Percentiles rank a stretch among this genome's conserved stretches.
phyloP scores from a whole-genome alignment of 2,329 filamentous ascomycete species.

The Pseudogymnoascus sp. region DNA sequence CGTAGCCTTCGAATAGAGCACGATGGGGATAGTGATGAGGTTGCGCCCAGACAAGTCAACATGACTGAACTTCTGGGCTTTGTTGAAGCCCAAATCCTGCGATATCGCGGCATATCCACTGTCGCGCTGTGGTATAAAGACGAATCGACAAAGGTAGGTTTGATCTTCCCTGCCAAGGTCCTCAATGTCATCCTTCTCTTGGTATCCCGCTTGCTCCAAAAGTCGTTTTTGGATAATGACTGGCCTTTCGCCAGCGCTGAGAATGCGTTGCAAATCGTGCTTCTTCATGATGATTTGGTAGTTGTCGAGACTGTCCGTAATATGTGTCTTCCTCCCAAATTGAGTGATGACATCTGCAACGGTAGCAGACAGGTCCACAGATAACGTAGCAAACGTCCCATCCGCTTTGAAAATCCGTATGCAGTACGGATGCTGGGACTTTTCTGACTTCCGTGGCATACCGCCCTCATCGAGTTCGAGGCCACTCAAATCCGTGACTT shows the following conservation, averaged over 20 bases:
- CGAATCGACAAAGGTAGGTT: constrained; percentile 92
- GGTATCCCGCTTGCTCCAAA: constrained; percentile 86
- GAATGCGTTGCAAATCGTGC: constrained; percentile 78
- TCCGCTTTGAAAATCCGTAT: constrained; percentile 93
- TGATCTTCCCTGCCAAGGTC: constrained; percentile 96
- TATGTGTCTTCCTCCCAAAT: constrained; percentile 87
- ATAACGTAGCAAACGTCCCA: constrained; percentile 88
- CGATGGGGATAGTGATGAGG: constrained; percentile 89
- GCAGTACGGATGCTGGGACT: constrained; percentile 73
- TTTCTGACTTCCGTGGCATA: constrained; percentile 61
- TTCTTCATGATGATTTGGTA: constrained; percentile 95
- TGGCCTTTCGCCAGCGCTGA: constrained; percentile 72
- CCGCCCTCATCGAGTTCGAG: constrained; percentile 48
- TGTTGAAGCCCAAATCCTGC: constrained; percentile 70
- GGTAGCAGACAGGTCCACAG: constrained; percentile 73
- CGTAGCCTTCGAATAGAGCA: constrained; percentile 79
- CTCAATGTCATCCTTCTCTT: constrained; percentile 77
- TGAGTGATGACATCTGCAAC: constrained; percentile 84
- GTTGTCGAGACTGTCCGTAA: constrained; percentile 83
- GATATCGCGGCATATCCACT: constrained; percentile 68
- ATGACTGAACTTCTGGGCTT: constrained; percentile 85
- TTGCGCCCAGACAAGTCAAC: constrained; percentile 88
- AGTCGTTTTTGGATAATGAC: constrained; percentile 87
- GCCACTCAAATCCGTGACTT: constrained; percentile 52
- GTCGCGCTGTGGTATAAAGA: constrained; percentile 84